Conservation (phyloP, 345 rosid genomes). For the Psidium guajava region DNA sequence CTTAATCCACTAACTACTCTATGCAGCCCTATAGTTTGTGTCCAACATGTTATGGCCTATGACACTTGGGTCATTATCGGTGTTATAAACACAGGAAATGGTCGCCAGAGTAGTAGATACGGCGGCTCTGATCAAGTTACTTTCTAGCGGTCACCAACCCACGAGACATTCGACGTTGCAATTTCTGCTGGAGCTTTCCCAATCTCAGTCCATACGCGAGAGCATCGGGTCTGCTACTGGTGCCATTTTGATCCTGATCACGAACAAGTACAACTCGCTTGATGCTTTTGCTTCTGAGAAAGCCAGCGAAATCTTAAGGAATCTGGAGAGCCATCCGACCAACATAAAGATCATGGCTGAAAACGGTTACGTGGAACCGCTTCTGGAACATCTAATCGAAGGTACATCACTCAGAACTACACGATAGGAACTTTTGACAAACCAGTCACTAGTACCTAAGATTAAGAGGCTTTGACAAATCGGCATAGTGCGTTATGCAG, state of each 20-base stretch:
- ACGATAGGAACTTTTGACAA: neutral
- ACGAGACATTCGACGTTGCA: slow-evolving; percentile 41
- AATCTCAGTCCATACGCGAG: slow-evolving; percentile 27
- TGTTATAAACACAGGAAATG: slow-evolving; percentile 41
- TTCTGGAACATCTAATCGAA: slow-evolving; percentile 52
- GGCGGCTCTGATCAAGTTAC: slow-evolving; percentile 35
- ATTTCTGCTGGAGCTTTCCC: slow-evolving; percentile 74
- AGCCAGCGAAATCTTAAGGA: slow-evolving; percentile 50
- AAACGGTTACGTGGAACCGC: slow-evolving; percentile 74
- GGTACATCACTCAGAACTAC: slow-evolving; percentile 23
- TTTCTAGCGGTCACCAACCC: slow-evolving; percentile 57
- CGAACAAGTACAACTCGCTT: slow-evolving; percentile 34
- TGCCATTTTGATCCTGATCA: slow-evolving; percentile 68
- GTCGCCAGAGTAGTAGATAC: slow-evolving; percentile 32
- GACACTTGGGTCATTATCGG: neutral
- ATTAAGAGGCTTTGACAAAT: neutral
- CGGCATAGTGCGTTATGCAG: neutral
- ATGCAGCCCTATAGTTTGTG: neutral
- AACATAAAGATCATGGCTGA: slow-evolving; percentile 89
- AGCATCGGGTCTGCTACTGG: slow-evolving; percentile 56
- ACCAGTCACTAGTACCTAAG: neutral
- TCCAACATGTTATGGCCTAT: neutral
- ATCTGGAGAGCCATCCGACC: slow-evolving; percentile 40
- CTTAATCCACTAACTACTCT: neutral
- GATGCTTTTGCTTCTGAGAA: slow-evolving; percentile 48